These are phyloP conservation scores for Claviceps fusiformis DNA, from an alignment of 2,329 filamentous ascomycete genomes.

Conservation along the genomic window DNA sequence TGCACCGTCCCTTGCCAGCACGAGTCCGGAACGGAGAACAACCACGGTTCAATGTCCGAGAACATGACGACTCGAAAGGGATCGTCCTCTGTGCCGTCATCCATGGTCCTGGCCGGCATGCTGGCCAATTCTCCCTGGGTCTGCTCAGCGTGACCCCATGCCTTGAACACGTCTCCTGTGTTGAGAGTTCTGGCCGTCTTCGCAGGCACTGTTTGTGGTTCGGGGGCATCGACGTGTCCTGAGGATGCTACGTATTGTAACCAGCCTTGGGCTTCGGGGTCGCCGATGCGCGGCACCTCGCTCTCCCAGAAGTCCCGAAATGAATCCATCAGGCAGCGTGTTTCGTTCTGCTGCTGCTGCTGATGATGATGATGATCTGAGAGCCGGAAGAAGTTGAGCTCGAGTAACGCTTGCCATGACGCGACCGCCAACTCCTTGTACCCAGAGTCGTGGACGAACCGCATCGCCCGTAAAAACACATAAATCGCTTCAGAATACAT, in stretches of 20 bases:
- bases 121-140: constrained; percentile 31
- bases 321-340: constrained; percentile 14
- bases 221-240: constrained; percentile 26
- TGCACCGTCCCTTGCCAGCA: constrained; percentile 20
- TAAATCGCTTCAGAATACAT: constrained; percentile 36
- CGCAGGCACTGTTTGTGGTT: constrained; percentile 13
- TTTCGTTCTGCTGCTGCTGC: constrained; percentile 7
- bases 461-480: constrained; percentile 59
- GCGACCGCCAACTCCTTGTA: constrained; percentile 65
- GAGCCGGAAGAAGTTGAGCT: constrained; percentile 49
- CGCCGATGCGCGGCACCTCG: constrained; percentile 67
- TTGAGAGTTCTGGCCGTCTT: constrained; percentile 1
- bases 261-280: constrained; percentile 61
- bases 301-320: constrained; percentile 80
- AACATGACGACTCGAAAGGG: constrained; percentile 72
- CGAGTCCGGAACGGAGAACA: constrained; percentile 36
- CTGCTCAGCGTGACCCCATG: constrained; percentile 43
- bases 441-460: constrained; percentile 62
- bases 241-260: constrained; percentile 27
- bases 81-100: constrained; percentile 65
- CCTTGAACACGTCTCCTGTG: constrained; percentile 33
- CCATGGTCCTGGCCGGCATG: constrained; percentile 58
- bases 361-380: constrained; percentile 3
- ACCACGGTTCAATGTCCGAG: constrained; percentile 54
- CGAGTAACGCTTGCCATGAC: constrained; percentile 71